phyloP scores from a whole-genome alignment of 106 monocot genomes.

The Agapanthus africanus region DNA sequence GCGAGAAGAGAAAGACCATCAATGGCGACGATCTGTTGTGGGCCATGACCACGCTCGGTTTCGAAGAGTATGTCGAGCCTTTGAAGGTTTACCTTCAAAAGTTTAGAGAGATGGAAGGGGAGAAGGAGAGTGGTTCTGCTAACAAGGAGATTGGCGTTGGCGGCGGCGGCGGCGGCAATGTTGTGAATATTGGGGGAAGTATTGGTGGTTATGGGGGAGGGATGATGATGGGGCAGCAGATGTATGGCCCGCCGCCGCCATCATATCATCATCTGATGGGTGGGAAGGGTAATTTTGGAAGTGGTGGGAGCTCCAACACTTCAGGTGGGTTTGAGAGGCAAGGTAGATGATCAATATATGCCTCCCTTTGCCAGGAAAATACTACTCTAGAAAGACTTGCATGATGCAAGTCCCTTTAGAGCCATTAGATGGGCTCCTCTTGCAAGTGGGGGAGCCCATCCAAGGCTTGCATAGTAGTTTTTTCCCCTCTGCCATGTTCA shows the following conservation, averaged over 20 bases:
- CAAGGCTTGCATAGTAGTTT: too few species aligned
- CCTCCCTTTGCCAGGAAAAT: too few species aligned
- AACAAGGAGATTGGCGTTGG: not conserved
- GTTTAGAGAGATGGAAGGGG: conserved; percentile 34
- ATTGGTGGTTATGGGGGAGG: conserved; percentile 2
- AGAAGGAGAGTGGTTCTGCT: conserved; percentile 14
- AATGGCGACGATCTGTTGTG: conserved; percentile 75
- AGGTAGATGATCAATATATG: conserved; percentile 9
- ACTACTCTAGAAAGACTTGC: too few species aligned
- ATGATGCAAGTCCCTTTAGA: too few species aligned
- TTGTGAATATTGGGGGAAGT: conserved; percentile 10
- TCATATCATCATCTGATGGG: conserved; percentile 10
- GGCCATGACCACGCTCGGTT: conserved; percentile 63
- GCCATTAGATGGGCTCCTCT: too few species aligned
- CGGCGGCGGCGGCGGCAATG: not conserved
- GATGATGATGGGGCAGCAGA: not conserved
- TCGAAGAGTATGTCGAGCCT: conserved; percentile 34
- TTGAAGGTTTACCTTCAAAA: conserved; percentile 27
- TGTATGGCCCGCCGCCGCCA: not conserved
- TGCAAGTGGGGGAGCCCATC: too few species aligned
- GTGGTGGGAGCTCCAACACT: conserved; percentile 8
- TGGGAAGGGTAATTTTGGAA: not conserved
- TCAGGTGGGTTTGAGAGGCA: conserved; percentile 5
- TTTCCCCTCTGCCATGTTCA: too few species aligned
- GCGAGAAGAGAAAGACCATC: conserved; percentile 74